phyloP scores from a whole-genome alignment of 495 filamentous ascomycete species.

The Thermochaetoides thermophila region DNA sequence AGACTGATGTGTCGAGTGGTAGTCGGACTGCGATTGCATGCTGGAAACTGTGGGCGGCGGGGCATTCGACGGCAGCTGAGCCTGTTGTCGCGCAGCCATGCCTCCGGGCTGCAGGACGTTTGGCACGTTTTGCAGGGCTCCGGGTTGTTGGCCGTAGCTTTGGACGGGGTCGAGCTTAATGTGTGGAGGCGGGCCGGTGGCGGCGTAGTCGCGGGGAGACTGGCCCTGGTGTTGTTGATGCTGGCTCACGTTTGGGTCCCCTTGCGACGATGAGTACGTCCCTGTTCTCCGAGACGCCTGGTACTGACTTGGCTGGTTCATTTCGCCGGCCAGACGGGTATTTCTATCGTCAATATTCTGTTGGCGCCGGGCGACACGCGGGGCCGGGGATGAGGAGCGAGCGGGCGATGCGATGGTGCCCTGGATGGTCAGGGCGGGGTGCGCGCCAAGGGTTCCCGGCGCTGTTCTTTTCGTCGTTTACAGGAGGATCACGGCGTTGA shows the following conservation, averaged over 20 bases:
- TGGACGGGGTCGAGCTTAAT: constrained; percentile 19
- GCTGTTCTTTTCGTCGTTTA: no score
- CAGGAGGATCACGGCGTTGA: no score
- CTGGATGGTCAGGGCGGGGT: no score
- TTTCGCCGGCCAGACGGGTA: constrained; percentile 14
- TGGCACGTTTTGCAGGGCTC: constrained; percentile 41
- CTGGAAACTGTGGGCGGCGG: constrained; percentile 45
- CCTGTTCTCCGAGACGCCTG: constrained; percentile 28
- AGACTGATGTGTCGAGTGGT: constrained; percentile 28
- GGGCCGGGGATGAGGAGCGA: neutral
- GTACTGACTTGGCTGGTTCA: constrained; percentile 33
- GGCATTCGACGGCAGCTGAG: constrained; percentile 59
- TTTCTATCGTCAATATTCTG: no score
- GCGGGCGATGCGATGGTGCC: no score
- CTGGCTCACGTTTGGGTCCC: no score
- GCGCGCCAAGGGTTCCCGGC: no score
- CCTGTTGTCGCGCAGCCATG: constrained; percentile 43
- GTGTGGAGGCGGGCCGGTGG: constrained; percentile 35
- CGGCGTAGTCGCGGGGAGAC: constrained; percentile 32
- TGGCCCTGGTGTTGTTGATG: constrained; percentile 29
- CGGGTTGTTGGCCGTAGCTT: constrained; percentile 37
- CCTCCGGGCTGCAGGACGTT: constrained; percentile 55
- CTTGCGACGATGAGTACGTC: constrained; percentile 33
- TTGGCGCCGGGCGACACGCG: constrained; percentile 4
- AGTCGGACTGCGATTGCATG: constrained; percentile 52